Percentiles rank a stretch among this genome's conserved stretches.
These are phyloP conservation scores for Populus davidiana DNA, from an alignment of 345 rosid genomes.

Conservation along the genomic window DNA sequence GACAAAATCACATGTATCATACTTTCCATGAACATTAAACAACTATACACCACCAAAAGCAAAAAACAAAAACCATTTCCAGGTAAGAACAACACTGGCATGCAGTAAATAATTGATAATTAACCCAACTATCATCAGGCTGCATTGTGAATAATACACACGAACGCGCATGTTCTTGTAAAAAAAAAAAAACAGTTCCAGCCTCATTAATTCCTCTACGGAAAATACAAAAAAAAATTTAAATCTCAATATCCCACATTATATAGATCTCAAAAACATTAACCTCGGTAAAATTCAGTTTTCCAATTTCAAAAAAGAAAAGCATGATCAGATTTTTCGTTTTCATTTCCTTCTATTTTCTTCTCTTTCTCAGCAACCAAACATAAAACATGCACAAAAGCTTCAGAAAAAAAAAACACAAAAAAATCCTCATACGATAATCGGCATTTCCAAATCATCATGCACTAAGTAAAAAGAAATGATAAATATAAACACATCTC, in stretches of 20 bases:
- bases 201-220: neutral
- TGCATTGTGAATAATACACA: neutral
- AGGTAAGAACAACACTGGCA: neutral
- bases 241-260: neutral
- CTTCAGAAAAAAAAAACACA: neutral
- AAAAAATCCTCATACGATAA: neutral
- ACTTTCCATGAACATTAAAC: neutral
- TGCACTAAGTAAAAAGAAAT: neutral
- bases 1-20: neutral
- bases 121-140: neutral
- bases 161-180: too few species aligned
- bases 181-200: too few species aligned
- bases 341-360: neutral
- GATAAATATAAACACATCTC: neutral
- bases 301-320: neutral
- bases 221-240: too few species aligned
- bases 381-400: neutral
- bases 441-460: slow-evolving; percentile 11
- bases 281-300: neutral
- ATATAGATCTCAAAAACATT: neutral
- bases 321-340: neutral
- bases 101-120: neutral
- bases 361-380: slow-evolving; percentile 8
- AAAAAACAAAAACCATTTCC: neutral
- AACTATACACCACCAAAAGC: neutral